phyloP scores from a whole-genome alignment of 805 yeast genomes.

The Saccharomycopsis sp. region DNA sequence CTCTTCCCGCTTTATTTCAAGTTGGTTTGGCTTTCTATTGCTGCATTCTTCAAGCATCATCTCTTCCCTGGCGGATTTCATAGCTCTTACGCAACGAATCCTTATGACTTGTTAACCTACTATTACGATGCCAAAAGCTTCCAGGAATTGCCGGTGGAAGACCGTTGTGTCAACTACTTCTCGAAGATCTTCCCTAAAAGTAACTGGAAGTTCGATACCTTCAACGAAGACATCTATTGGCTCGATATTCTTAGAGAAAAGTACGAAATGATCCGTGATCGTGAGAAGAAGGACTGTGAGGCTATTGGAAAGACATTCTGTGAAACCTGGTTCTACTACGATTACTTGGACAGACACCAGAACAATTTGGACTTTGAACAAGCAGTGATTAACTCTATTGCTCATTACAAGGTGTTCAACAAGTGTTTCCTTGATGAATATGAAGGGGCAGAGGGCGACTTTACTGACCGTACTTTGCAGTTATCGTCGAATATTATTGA shows the following conservation, averaged over 20 bases:
- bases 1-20: not conserved
- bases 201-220: slow-evolving; percentile 19
- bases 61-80: not conserved
- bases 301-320: slow-evolving; percentile 17
- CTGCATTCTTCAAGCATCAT: slow-evolving; percentile 1
- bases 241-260: slow-evolving; percentile 16
- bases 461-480: slow-evolving; percentile 36
- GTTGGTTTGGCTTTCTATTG: not conserved
- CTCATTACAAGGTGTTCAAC: slow-evolving; percentile 21
- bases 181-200: slow-evolving; percentile 15
- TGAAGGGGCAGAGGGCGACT: slow-evolving; percentile 28
- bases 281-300: slow-evolving; percentile 13
- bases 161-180: slow-evolving; percentile 18
- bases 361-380: slow-evolving; percentile 18
- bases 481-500: slow-evolving; percentile 28
- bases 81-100: slow-evolving; percentile 13
- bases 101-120: slow-evolving; percentile 15
- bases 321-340: slow-evolving; percentile 19
- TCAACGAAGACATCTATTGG: slow-evolving; percentile 16
- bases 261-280: slow-evolving; percentile 19
- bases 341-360: slow-evolving; percentile 19
- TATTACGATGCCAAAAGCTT: slow-evolving; percentile 15
- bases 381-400: slow-evolving; percentile 13
- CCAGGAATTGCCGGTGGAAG: slow-evolving; percentile 10
- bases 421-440: slow-evolving; percentile 19